These are phyloP conservation scores for Singerocomus inundabilis DNA, from an alignment of 1,284 basidiomycete species.

Conservation along the genomic window DNA sequence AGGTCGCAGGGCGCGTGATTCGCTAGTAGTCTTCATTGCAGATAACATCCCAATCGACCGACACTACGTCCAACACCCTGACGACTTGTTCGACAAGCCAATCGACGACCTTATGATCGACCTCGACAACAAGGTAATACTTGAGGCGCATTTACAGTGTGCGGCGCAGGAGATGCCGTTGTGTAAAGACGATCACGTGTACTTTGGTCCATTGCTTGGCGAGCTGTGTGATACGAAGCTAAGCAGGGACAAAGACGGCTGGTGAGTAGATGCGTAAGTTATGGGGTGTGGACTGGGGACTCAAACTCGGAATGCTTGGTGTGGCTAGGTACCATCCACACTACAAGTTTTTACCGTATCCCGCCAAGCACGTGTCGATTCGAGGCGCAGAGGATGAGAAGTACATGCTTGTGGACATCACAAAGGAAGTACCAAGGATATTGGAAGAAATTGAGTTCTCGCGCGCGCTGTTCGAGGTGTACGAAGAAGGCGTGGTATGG, in stretches of 20 bases:
- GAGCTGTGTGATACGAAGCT: conserved; percentile 58
- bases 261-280: conserved; percentile 42
- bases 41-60: conserved; percentile 76
- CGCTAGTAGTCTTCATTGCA: conserved; percentile 77
- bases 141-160: conserved; percentile 88
- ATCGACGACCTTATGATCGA: conserved; percentile 72
- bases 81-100: conserved; percentile 64
- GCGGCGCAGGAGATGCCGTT: conserved; percentile 87
- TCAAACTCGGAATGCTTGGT: not conserved
- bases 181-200: conserved; percentile 61
- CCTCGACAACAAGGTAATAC: conserved; percentile 69
- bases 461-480: conserved; percentile 82
- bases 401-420: conserved; percentile 75
- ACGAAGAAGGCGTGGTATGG: conserved; percentile 73
- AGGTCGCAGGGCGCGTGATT: conserved; percentile 79
- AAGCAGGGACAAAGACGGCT: conserved; percentile 64
- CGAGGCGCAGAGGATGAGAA: conserved; percentile 78
- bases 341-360: conserved; percentile 75
- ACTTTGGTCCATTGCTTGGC: conserved; percentile 67
- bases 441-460: conserved; percentile 88
- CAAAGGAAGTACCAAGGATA: conserved; percentile 46
- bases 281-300: not conserved
- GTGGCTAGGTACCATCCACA: conserved; percentile 73
- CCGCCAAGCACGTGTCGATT: conserved; percentile 72
- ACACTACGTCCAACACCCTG: conserved; percentile 73